Percentiles rank a stretch among this genome's conserved stretches.
Evolutionary conservation across 2,329 filamentous ascomycete genomes (phyloP).

Genomic region (Monilinia aucupariae): DNA sequence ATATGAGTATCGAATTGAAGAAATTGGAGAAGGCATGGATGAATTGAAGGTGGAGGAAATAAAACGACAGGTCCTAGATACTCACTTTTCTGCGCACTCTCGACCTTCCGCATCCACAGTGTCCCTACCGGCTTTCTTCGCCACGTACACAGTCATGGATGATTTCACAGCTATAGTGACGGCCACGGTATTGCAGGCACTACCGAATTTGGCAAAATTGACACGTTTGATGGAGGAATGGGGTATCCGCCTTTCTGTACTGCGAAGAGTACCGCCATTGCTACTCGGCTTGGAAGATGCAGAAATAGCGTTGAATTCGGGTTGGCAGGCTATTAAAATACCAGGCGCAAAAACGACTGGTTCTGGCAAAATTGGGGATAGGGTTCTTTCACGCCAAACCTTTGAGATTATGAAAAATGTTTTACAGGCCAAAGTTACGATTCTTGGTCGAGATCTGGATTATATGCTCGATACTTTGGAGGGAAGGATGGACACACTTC

Average conservation of each 20-base stretch:
- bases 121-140: constrained; percentile 39
- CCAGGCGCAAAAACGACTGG: constrained; percentile 18
- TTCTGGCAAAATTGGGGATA: constrained; percentile 14
- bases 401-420: constrained; percentile 55
- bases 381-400: constrained; percentile 35
- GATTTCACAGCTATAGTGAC: constrained; percentile 89
- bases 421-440: constrained; percentile 63
- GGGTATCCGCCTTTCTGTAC: constrained; percentile 68
- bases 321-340: constrained; percentile 56
- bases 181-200: constrained; percentile 80
- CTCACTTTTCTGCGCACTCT: constrained; percentile 63
- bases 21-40: constrained; percentile 65
- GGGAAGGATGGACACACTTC: constrained; percentile 75
- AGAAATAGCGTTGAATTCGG: constrained; percentile 58
- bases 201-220: constrained; percentile 74
- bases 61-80: constrained; percentile 79
- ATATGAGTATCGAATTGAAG: constrained; percentile 69
- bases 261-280: constrained; percentile 67
- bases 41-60: constrained; percentile 76
- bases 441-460: constrained; percentile 70
- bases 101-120: constrained; percentile 45
- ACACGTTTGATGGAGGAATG: constrained; percentile 70
- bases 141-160: constrained; percentile 67
- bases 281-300: constrained; percentile 61
- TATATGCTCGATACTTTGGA: constrained; percentile 82